A percentile compares a stretch with the other conserved stretches of the same genome.
Evolutionary conservation across 257 asterid species (phyloP).

Genomic region (Primulina tabacum): DNA sequence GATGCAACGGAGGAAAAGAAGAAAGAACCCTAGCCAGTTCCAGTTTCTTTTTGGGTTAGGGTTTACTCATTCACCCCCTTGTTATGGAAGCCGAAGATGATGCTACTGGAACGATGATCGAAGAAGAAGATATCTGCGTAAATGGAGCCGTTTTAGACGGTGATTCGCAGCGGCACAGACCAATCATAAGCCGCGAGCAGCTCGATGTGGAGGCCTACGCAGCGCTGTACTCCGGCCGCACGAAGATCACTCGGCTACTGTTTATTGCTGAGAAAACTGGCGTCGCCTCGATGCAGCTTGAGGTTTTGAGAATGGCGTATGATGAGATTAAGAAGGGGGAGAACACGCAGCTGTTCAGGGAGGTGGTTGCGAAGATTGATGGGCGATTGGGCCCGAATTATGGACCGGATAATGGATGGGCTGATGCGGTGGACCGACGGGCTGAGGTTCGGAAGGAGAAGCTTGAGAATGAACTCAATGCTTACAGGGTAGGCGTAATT

Average conservation of each 20-base stretch:
- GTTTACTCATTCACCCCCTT: not conserved
- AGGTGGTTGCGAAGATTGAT: slow-evolving; percentile 70
- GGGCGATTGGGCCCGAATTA: slow-evolving; percentile 74
- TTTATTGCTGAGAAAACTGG: slow-evolving; percentile 74
- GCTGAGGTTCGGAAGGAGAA: slow-evolving; percentile 76
- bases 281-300: slow-evolving; percentile 63
- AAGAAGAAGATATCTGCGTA: slow-evolving; percentile 57
- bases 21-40: slow-evolving; percentile 40
- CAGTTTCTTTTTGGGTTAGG: slow-evolving; percentile 20
- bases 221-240: slow-evolving; percentile 78
- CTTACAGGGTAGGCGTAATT: slow-evolving; percentile 55
- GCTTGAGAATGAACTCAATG: slow-evolving; percentile 91
- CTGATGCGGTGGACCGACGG: slow-evolving; percentile 75
- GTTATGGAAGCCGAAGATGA: slow-evolving; percentile 74
- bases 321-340: slow-evolving; percentile 96
- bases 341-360: slow-evolving; percentile 72
- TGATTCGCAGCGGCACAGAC: slow-evolving; percentile 58
- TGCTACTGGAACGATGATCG: slow-evolving; percentile 39
- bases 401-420: slow-evolving; percentile 64
- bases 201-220: slow-evolving; percentile 95
- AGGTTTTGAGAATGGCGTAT: slow-evolving; percentile 89
- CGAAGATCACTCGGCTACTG: slow-evolving; percentile 71
- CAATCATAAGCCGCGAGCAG: slow-evolving; percentile 85
- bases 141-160: slow-evolving; percentile 53
- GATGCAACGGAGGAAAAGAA: not conserved